phyloP scores from a whole-genome alignment of 345 rosid genomes.

The Corymbia maculata region DNA sequence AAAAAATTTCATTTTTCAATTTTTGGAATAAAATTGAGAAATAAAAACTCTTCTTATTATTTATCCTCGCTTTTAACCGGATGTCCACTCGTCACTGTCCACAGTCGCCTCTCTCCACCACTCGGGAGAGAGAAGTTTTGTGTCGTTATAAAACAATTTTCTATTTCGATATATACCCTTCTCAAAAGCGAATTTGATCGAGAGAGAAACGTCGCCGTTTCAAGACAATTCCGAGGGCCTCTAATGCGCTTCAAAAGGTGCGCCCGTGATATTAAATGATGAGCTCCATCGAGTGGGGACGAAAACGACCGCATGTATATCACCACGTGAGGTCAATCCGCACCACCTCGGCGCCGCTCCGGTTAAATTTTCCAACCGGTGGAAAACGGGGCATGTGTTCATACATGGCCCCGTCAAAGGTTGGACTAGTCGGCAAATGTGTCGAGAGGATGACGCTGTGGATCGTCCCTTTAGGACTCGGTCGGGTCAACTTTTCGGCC shows the following conservation, averaged over 20 bases:
- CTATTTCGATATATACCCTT: too few species aligned
- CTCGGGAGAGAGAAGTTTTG: too few species aligned
- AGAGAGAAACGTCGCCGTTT: rapidly evolving
- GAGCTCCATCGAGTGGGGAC: neutral
- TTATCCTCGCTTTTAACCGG: too few species aligned
- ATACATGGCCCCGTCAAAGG: neutral
- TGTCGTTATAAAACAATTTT: too few species aligned
- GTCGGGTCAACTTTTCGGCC: neutral
- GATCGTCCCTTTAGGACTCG: neutral
- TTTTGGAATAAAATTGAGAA: too few species aligned
- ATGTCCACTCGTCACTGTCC: too few species aligned
- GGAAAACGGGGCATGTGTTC: neutral
- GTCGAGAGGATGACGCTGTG: neutral
- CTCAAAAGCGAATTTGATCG: neutral
- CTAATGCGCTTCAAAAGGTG: neutral
- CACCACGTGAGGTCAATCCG: neutral
- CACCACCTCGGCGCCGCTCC: neutral
- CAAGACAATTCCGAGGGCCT: neutral
- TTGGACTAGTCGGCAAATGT: neutral
- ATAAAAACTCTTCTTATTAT: too few species aligned
- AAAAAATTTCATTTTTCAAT: too few species aligned
- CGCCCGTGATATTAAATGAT: neutral
- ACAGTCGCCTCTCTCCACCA: too few species aligned
- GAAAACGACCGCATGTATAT: neutral
- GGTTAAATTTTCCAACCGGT: neutral